Evolutionary conservation across 139 green algal species (phyloP).

Genomic region (Edaphochlamys debaryana): DNA sequence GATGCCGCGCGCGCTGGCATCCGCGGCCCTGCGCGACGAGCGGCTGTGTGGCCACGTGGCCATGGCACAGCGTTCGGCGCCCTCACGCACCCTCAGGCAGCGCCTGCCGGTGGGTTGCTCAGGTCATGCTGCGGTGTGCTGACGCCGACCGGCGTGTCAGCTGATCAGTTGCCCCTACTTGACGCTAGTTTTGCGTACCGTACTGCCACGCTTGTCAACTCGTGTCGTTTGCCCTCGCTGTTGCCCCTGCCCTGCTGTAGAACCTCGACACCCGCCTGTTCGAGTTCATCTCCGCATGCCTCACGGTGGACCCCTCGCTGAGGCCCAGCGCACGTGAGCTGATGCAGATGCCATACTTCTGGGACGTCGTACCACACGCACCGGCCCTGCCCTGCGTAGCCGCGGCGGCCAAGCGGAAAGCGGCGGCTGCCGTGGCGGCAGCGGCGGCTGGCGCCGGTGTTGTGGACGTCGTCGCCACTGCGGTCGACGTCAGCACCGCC

Average conservation of each 20-base stretch:
- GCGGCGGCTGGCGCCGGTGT: no score
- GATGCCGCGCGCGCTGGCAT: not conserved
- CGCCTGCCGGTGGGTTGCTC: not conserved
- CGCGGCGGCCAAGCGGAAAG: no score
- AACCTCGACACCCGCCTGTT: slow-evolving; percentile 7
- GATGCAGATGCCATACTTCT: slow-evolving; percentile 27
- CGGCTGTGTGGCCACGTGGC: not conserved
- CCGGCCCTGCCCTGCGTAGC: not conserved
- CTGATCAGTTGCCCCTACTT: no score
- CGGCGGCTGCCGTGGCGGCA: no score
- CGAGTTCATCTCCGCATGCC: slow-evolving; percentile 6
- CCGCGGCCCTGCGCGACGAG: not conserved
- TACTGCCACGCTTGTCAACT: no score
- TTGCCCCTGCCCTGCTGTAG: no score
- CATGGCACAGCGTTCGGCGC: not conserved
- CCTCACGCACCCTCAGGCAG: not conserved
- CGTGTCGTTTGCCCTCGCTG: no score
- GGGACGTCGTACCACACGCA: not conserved
- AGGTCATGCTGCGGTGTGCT: no score
- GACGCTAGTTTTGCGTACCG: no score
- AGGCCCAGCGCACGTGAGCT: not conserved
- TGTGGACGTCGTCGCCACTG: no score
- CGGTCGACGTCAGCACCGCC: no score
- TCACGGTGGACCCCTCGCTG: not conserved
- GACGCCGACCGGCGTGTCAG: no score